A percentile compares a stretch with the other conserved stretches of the same genome.
phyloP scores from a whole-genome alignment of 2,329 filamentous ascomycete species.

The Cephalotrichum gorgonifer region DNA sequence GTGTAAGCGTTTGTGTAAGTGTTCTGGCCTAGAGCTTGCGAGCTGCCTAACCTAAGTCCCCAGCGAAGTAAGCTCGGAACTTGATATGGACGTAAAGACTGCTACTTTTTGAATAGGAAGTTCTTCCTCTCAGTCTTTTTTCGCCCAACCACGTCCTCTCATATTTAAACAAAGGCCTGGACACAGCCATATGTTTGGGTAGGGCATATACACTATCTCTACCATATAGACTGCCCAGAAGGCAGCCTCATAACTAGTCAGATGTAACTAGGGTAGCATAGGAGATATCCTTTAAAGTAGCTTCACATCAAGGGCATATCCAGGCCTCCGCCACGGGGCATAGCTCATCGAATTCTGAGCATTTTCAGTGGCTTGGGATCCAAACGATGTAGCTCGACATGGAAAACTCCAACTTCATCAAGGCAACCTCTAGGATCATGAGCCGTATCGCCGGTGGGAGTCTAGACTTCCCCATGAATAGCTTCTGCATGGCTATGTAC shows the following conservation, averaged over 20 bases:
- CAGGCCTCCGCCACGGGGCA: conserved; percentile 30
- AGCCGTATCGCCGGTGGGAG: conserved; percentile 20
- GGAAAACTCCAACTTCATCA: conserved; percentile 21
- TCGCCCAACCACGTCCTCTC: no score
- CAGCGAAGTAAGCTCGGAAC: no score
- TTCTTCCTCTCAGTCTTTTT: background rate
- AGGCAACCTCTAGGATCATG: conserved; percentile 19
- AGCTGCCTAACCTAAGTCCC: no score
- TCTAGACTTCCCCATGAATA: conserved; percentile 33
- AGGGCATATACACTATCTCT: background rate
- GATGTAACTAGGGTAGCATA: conserved; percentile 26
- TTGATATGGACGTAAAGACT: no score
- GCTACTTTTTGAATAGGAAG: no score
- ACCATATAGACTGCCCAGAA: conserved; percentile 1
- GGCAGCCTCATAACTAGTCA: conserved; percentile 24
- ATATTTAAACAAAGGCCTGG: no score
- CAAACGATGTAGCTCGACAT: conserved; percentile 30
- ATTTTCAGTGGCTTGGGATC: conserved; percentile 20
- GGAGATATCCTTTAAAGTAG: conserved; percentile 26
- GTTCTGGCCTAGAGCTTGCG: no score
- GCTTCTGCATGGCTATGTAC: conserved; percentile 22
- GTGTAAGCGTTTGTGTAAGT: background rate
- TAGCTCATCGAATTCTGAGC: conserved; percentile 19
- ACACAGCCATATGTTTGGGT: no score
- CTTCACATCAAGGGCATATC: conserved; percentile 24